phyloP scores from a whole-genome alignment of 164 flowering plant species.

The Cinnamomum micranthum region DNA sequence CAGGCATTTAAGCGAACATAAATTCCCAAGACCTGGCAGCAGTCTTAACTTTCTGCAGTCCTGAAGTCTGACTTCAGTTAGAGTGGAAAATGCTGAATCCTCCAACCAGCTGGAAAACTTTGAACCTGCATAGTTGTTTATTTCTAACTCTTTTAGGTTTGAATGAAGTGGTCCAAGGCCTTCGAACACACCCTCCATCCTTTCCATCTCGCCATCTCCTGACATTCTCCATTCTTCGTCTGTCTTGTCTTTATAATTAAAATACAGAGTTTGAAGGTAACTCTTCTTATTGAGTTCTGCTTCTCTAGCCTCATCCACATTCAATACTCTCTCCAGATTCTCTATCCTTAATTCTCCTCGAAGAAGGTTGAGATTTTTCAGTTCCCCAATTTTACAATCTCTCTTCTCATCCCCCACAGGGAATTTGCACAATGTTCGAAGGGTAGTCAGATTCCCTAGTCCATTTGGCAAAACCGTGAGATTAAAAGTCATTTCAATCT shows the following conservation, averaged over 20 bases:
- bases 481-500: neutral
- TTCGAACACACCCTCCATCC: neutral
- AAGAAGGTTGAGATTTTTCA: neutral
- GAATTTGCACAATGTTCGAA: neutral
- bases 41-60: neutral
- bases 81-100: neutral
- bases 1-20: neutral
- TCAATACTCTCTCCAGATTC: neutral
- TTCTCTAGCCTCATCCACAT: neutral
- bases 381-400: neutral
- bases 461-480: neutral
- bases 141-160: neutral
- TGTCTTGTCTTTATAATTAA: neutral
- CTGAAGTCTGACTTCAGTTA: neutral
- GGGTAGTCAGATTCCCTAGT: neutral
- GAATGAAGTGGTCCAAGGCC: conserved; percentile 5
- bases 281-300: neutral
- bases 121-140: neutral
- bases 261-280: neutral
- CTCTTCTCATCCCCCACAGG: neutral
- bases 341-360: neutral
- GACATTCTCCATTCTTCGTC: neutral
- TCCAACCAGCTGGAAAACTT: neutral
- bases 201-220: neutral
- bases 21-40: neutral